Percentiles rank a stretch among this genome's conserved stretches.
These are phyloP conservation scores for Tricholoma bakamatsutake DNA, from an alignment of 768 basidiomycete species.

Conservation along the genomic window DNA sequence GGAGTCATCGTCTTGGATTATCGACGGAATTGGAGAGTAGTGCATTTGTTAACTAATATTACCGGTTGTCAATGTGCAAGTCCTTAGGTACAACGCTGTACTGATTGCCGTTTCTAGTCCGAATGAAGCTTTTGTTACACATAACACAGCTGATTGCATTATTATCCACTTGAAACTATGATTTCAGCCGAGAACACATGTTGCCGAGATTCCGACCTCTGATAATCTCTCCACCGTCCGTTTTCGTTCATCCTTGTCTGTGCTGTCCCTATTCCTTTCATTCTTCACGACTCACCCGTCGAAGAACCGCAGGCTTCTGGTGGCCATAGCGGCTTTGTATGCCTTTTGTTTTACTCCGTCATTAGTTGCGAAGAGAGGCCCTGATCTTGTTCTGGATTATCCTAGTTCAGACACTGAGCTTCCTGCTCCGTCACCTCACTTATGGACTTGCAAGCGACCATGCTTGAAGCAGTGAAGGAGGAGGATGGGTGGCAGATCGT, in stretches of 20 bases:
- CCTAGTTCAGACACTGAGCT: conserved; percentile 8
- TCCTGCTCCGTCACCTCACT: conserved; percentile 9
- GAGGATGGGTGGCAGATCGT: conserved; percentile 38
- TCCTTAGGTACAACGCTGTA: too few relatives aligned
- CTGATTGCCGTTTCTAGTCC: too few relatives aligned
- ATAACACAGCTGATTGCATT: too few relatives aligned
- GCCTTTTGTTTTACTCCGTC: conserved; percentile 8
- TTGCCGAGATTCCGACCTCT: conserved; percentile 19
- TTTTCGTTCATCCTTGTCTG: conserved; percentile 10
- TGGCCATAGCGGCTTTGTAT: conserved; percentile 25
- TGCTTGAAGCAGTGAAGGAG: conserved; percentile 18
- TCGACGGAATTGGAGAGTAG: background rate
- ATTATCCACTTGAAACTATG: conserved; percentile 7
- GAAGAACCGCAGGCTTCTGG: conserved; percentile 15
- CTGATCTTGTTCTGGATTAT: conserved; percentile 4
- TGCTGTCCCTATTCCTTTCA: background rate
- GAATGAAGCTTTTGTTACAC: too few relatives aligned
- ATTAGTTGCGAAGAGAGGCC: conserved; percentile 1
- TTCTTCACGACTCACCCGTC: conserved; percentile 21
- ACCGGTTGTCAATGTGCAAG: too few relatives aligned
- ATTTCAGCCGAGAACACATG: conserved; percentile 23
- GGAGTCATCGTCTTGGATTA: background rate
- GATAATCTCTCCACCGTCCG: conserved; percentile 21
- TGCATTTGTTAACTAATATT: too few relatives aligned
- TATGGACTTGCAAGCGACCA: conserved; percentile 21